These are phyloP conservation scores for Alternaria conjuncta DNA, from an alignment of 2,329 filamentous ascomycete species.

Conservation along the genomic window DNA sequence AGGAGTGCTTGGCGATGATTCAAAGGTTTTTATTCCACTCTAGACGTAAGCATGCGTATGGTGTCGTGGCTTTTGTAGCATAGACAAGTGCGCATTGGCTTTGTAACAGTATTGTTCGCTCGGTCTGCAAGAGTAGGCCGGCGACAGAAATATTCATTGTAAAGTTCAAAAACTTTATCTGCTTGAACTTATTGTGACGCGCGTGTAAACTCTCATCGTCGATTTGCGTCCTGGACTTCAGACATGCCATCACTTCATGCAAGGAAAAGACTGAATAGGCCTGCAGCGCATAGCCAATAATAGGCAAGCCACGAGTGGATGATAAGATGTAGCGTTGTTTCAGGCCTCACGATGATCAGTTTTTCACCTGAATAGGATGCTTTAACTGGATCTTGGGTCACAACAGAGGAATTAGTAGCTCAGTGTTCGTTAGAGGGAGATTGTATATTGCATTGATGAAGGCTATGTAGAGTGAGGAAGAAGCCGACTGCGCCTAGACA, in stretches of 20 bases:
- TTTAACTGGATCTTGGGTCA: background rate
- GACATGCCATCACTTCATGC: background rate
- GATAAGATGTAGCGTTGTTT: background rate
- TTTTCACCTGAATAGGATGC: background rate
- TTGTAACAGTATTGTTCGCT: background rate
- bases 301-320: too few species aligned
- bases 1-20: background rate
- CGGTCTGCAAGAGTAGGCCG: background rate
- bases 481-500: background rate
- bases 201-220: fast-evolving
- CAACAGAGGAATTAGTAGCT: background rate
- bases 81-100: background rate
- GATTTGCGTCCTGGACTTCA: background rate
- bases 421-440: background rate
- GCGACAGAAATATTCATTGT: background rate
- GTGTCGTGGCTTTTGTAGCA: constrained; percentile 1
- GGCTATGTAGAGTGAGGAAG: background rate
- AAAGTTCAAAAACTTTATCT: background rate
- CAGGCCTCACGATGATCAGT: background rate
- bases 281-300: too few species aligned
- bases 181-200: fast-evolving
- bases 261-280: background rate
- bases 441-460: background rate
- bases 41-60: constrained; percentile 4
- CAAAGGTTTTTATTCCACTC: constrained; percentile 11